Conservation (phyloP, 202 grass and related monocot species). For the Alloteropsis angusta region DNA sequence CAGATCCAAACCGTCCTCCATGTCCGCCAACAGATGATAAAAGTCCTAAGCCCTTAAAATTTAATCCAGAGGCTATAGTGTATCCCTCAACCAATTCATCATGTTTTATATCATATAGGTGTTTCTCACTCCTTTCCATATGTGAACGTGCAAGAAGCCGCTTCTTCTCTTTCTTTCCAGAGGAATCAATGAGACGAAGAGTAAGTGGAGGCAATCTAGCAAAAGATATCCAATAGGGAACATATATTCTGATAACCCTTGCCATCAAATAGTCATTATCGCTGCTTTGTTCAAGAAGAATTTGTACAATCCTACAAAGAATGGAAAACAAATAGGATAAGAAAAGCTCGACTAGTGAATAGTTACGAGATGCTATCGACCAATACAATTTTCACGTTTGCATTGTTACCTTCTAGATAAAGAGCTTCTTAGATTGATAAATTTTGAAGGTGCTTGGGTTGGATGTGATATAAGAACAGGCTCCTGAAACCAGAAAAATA, state of each 20-base stretch:
- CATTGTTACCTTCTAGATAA: constrained; percentile 63
- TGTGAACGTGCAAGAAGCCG: constrained; percentile 21
- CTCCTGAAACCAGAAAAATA: constrained; percentile 52
- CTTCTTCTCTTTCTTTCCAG: constrained; percentile 58
- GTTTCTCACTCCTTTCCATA: constrained; percentile 54
- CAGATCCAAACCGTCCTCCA: constrained; percentile 56
- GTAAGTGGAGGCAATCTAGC: constrained; percentile 72
- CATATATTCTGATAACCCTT: constrained; percentile 78
- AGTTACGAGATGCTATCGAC: not conserved
- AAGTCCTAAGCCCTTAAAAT: constrained; percentile 72
- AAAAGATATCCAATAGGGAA: constrained; percentile 95
- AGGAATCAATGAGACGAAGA: constrained; percentile 45
- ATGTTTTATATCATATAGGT: constrained; percentile 63
- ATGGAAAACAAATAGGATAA: constrained; percentile 1
- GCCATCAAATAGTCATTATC: constrained; percentile 73
- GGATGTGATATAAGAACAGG: constrained; percentile 88
- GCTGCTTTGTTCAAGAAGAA: constrained; percentile 86
- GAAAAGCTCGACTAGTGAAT: not conserved
- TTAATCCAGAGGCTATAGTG: constrained; percentile 80
- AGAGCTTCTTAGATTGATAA: constrained; percentile 73
- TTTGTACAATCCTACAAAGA: constrained; percentile 61
- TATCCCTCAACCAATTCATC: constrained; percentile 91
- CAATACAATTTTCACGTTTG: constrained; percentile 32
- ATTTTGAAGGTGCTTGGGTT: constrained; percentile 59
- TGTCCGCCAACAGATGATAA: constrained; percentile 46